These are phyloP conservation scores for Diplodia scrobiculata DNA, from an alignment of 2,329 filamentous ascomycete species.

Conservation along the genomic window DNA sequence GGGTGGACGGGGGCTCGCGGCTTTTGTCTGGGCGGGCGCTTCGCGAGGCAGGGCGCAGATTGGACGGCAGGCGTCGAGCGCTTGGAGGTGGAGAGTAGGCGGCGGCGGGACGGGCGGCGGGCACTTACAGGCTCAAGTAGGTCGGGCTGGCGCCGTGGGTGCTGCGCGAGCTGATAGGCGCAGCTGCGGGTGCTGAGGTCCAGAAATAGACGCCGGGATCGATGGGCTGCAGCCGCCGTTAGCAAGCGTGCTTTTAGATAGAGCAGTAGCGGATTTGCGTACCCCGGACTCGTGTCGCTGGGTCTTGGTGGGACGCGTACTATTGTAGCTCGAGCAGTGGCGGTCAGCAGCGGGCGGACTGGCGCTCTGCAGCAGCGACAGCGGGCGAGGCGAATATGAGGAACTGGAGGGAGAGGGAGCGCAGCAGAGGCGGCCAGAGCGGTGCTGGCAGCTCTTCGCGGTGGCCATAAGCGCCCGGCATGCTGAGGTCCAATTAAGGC, in stretches of 20 bases:
- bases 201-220: constrained; percentile 28
- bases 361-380: background rate
- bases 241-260: background rate
- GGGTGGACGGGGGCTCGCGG: constrained; percentile 42
- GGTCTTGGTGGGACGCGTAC: no score
- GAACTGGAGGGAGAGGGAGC: background rate
- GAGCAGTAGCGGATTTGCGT: constrained; percentile 4
- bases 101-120: constrained; percentile 7
- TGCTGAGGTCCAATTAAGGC: constrained; percentile 17
- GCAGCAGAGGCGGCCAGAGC: constrained; percentile 1
- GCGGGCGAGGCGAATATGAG: background rate
- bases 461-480: constrained; percentile 7
- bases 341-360: background rate
- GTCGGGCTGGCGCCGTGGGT: constrained; percentile 2
- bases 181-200: constrained; percentile 19
- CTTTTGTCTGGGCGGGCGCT: constrained; percentile 47
- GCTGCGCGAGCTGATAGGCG: constrained; percentile 27
- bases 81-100: constrained; percentile 27
- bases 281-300: constrained; percentile 19
- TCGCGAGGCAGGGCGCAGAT: constrained; percentile 34
- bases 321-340: background rate
- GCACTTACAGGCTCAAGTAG: constrained; percentile 29
- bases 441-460: background rate
- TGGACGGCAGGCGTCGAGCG: constrained; percentile 6
- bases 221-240: constrained; percentile 22